Percentiles rank a stretch among this genome's conserved stretches.
These are phyloP conservation scores for Kluyveromyces aestuarii DNA, from an alignment of 805 yeast genomes.

Conservation along the genomic window DNA sequence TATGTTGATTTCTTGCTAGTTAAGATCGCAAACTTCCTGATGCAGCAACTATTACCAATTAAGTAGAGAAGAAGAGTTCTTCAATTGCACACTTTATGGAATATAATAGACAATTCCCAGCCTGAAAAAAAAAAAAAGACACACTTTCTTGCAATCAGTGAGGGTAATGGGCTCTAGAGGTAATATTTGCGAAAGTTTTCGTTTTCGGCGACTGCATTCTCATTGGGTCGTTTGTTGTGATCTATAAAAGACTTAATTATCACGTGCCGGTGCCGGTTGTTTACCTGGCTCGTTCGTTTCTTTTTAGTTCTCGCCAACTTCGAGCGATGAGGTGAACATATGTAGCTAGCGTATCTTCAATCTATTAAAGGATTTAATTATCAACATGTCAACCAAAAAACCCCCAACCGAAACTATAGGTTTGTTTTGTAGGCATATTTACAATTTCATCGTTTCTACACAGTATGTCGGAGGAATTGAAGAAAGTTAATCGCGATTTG, in stretches of 20 bases:
- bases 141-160: background rate
- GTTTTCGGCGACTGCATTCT: background rate
- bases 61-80: too few species aligned
- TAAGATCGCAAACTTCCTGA: too few species aligned
- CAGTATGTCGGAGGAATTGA: background rate
- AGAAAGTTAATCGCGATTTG: constrained; percentile 55
- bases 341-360: too few species aligned
- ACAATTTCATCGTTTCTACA: background rate
- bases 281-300: background rate
- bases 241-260: background rate
- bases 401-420: too few species aligned
- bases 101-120: background rate
- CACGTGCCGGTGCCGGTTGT: background rate
- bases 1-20: constrained; percentile 5
- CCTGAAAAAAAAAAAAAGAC: background rate
- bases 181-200: background rate
- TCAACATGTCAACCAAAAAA: too few species aligned
- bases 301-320: too few species aligned
- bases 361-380: too few species aligned
- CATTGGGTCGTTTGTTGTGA: background rate
- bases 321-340: too few species aligned
- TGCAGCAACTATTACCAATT: background rate
- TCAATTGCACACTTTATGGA: too few species aligned
- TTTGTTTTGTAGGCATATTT: too few species aligned
- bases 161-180: background rate